Percentiles rank a stretch among this genome's conserved stretches.
These are phyloP conservation scores for Acorus gramineus DNA, from an alignment of 106 monocot genomes.

Conservation along the genomic window DNA sequence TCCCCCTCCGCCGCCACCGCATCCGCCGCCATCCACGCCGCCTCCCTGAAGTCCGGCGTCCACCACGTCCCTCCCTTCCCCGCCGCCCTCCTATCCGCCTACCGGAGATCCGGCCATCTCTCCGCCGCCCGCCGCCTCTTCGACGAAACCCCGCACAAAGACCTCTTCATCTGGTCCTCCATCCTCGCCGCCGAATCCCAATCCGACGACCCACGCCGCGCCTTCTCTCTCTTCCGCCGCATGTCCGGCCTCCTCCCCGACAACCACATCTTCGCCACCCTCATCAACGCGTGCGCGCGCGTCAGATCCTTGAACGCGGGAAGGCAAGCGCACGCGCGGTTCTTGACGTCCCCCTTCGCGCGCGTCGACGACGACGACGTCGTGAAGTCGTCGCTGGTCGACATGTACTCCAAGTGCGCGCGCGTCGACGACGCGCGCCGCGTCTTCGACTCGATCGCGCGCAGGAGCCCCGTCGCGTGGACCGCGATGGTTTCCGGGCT, in stretches of 20 bases:
- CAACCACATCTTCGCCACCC: conserved; percentile 27
- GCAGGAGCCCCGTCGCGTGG: conserved; percentile 35
- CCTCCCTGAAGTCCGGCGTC: conserved; percentile 40
- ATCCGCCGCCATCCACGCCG: conserved; percentile 32
- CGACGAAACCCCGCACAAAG: conserved; percentile 43
- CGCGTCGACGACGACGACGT: conserved; percentile 26
- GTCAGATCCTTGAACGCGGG: conserved; percentile 24
- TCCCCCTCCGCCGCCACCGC: conserved; percentile 6
- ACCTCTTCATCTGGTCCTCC: conserved; percentile 36
- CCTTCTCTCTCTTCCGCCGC: conserved; percentile 34
- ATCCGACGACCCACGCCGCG: conserved; percentile 17
- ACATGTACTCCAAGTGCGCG: conserved; percentile 71
- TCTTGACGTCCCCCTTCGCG: conserved; percentile 22
- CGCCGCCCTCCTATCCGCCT: conserved; percentile 33
- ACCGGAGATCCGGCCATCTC: conserved; percentile 30
- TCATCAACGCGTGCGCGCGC: conserved; percentile 44
- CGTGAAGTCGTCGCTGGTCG: conserved; percentile 60
- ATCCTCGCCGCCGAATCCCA: conserved; percentile 40
- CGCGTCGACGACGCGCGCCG: conserved; percentile 38
- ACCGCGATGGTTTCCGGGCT: conserved; percentile 84
- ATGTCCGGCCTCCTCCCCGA: conserved; percentile 13
- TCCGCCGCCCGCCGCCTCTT: conserved; percentile 34
- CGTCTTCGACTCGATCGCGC: conserved; percentile 47
- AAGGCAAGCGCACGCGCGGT: conserved; percentile 50
- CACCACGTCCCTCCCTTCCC: conserved; percentile 23